Evolutionary conservation across 345 rosid species (phyloP).

Genomic region (Cardiospermum halicacabum): DNA sequence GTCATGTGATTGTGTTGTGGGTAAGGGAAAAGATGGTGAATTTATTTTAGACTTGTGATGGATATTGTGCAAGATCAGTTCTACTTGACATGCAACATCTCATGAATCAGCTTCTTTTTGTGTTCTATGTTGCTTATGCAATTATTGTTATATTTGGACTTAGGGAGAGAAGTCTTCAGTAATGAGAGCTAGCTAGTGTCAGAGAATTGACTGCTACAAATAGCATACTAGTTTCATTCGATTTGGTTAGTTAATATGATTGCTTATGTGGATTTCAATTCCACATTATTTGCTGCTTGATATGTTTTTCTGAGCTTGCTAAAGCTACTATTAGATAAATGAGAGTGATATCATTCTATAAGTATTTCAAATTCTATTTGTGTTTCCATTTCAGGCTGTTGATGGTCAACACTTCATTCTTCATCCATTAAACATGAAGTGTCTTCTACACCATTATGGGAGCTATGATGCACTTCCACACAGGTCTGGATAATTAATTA

Average conservation of each 20-base stretch:
- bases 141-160: neutral
- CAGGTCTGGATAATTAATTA: constrained; percentile 31
- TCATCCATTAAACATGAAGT: constrained; percentile 78
- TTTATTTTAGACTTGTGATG: neutral
- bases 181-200: neutral
- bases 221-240: neutral
- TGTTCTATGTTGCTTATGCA: neutral
- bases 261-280: neutral
- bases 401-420: constrained; percentile 94
- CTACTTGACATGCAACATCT: neutral
- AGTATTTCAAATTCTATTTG: constrained; percentile 12
- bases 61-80: neutral
- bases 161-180: neutral
- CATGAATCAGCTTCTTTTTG: neutral
- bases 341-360: neutral
- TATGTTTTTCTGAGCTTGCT: neutral
- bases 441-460: constrained; percentile 87
- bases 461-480: constrained; percentile 68
- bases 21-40: neutral
- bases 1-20: neutral
- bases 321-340: neutral
- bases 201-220: neutral
- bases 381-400: constrained; percentile 55
- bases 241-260: constrained; percentile 1
- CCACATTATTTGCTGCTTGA: neutral